phyloP scores from a whole-genome alignment of 768 basidiomycete genomes.

The Ephemerocybe angulata region DNA sequence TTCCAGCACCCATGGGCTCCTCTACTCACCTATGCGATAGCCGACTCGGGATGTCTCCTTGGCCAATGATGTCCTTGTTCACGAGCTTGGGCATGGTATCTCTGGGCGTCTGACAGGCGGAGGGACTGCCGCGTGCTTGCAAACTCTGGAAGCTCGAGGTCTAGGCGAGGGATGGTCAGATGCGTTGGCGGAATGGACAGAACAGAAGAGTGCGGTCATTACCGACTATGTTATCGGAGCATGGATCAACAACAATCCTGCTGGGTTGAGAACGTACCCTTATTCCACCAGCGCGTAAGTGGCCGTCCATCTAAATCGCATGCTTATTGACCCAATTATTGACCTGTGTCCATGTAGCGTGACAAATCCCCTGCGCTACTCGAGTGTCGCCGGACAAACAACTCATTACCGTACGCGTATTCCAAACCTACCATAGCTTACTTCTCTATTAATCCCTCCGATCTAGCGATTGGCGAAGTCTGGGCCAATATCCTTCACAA shows the following conservation, averaged over 20 bases:
- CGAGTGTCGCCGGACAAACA: no score
- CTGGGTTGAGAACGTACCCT: constrained; percentile 46
- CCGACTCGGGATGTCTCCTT: constrained; percentile 55
- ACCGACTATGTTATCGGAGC: constrained; percentile 35
- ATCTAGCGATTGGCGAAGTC: constrained; percentile 18
- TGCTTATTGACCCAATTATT: not conserved
- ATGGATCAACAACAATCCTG: constrained; percentile 42
- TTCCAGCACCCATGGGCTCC: not conserved
- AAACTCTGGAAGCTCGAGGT: constrained; percentile 48
- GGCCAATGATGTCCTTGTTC: constrained; percentile 43
- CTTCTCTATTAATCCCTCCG: not conserved
- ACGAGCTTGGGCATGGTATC: constrained; percentile 43
- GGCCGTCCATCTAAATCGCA: not conserved
- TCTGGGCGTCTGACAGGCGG: constrained; percentile 47
- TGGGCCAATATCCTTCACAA: constrained; percentile 15
- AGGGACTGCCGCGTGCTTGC: constrained; percentile 46
- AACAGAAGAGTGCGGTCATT: constrained; percentile 28
- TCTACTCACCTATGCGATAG: constrained; percentile 15
- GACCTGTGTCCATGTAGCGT: not conserved
- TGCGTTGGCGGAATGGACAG: constrained; percentile 34
- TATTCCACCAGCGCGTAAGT: no score
- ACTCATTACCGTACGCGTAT: not conserved
- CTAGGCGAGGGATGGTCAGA: constrained; percentile 54
- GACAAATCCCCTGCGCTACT: constrained; percentile 1
- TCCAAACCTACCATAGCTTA: not conserved